A percentile compares a stretch with the other conserved stretches of the same genome.
phyloP scores from a whole-genome alignment of 1,284 basidiomycete genomes.

The Athelia sp. region DNA sequence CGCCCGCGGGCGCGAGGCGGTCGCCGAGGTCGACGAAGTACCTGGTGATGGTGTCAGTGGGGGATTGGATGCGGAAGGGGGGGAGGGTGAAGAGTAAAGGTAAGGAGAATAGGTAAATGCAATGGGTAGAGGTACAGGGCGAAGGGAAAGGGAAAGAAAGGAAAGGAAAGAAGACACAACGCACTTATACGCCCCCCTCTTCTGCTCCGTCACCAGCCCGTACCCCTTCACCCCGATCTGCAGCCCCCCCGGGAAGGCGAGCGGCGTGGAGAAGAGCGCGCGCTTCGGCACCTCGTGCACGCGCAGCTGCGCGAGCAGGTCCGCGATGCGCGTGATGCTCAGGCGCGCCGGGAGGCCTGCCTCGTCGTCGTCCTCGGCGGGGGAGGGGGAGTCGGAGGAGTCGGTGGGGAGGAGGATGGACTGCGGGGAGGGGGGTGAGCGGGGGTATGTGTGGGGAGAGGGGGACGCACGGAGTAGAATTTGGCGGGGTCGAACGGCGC shows the following conservation, averaged over 20 bases:
- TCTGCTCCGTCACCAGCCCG: constrained; percentile 81
- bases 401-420: constrained; percentile 57
- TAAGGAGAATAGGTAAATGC: no score
- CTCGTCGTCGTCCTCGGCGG: constrained; percentile 42
- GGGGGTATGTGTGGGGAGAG: no score
- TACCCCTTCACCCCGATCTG: constrained; percentile 94
- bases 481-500: constrained; percentile 70
- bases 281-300: constrained; percentile 87
- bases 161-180: no score
- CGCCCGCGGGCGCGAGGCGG: constrained; percentile 67
- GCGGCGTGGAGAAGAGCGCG: constrained; percentile 76
- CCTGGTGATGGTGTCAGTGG: constrained; percentile 61
- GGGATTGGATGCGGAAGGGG: no score
- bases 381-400: constrained; percentile 27
- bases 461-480: constrained; percentile 87
- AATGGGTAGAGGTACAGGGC: no score
- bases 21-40: constrained; percentile 80
- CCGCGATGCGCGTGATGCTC: constrained; percentile 68
- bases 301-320: constrained; percentile 79
- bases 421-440: no score
- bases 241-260: constrained; percentile 49
- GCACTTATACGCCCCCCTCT: no score
- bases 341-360: constrained; percentile 57
- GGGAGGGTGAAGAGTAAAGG: no score
- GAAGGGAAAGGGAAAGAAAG: no score